A percentile compares a stretch with the other conserved stretches of the same genome.
Evolutionary conservation across 2,329 filamentous ascomycete species (phyloP).

Genomic region (Hypoxylon sp.): DNA sequence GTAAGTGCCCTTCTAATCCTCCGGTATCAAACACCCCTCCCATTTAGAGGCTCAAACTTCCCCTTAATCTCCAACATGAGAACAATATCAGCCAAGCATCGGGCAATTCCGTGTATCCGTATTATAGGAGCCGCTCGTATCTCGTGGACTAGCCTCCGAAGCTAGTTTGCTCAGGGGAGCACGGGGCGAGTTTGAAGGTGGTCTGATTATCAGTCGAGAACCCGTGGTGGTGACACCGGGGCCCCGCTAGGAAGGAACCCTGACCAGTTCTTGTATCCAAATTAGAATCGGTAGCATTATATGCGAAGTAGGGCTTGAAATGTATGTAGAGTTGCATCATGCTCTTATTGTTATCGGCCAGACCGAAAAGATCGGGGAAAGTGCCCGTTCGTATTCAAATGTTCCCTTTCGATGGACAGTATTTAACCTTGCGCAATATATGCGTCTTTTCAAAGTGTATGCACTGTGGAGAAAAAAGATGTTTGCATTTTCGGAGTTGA

Average conservation of each 20-base stretch:
- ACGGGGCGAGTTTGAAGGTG: not conserved
- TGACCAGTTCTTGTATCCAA: not conserved
- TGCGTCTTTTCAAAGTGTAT: not conserved
- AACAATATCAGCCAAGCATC: too few species aligned
- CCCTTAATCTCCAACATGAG: too few species aligned
- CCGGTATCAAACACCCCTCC: too few species aligned
- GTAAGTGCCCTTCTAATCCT: too few species aligned
- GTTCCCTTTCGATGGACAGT: not conserved
- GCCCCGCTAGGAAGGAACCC: not conserved
- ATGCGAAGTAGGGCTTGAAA: not conserved
- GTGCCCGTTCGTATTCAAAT: not conserved
- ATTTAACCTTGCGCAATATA: not conserved
- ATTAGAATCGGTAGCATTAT: not conserved
- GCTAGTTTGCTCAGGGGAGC: not conserved
- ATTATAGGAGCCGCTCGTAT: not conserved
- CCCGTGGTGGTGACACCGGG: not conserved
- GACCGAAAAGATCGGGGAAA: not conserved
- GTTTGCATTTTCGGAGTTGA: not conserved
- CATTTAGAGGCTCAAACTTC: too few species aligned
- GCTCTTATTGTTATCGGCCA: not conserved
- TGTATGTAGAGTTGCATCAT: not conserved
- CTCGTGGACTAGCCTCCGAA: not conserved
- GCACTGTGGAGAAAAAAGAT: not conserved
- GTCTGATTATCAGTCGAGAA: not conserved
- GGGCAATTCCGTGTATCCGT: too few species aligned